phyloP scores from a whole-genome alignment of 208 protist genomes.

The Trypanosoma brucei region DNA sequence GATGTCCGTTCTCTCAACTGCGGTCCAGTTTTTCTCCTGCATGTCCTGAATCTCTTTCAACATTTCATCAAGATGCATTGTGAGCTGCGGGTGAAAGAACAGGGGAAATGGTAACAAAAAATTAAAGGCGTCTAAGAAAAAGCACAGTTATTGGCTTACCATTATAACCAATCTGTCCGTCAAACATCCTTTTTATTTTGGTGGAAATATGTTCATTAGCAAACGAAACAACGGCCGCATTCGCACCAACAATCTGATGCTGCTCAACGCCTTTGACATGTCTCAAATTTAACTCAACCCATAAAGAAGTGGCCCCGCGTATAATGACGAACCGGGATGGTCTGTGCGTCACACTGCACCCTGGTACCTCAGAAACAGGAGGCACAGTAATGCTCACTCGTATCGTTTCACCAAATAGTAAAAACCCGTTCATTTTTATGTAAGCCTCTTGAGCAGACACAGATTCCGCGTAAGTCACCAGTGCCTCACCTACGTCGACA shows the following conservation, averaged over 20 bases:
- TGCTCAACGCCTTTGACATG: slow-evolving; percentile 40
- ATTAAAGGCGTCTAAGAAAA: slow-evolving; percentile 33
- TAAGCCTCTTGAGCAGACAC: slow-evolving; percentile 62
- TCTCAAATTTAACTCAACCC: slow-evolving; percentile 43
- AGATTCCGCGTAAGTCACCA: slow-evolving; percentile 51
- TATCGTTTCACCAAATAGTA: slow-evolving; percentile 56
- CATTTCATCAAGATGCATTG: slow-evolving; percentile 22
- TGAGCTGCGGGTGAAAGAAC: slow-evolving; percentile 8
- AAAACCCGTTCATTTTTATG: slow-evolving; percentile 51
- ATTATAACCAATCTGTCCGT: slow-evolving; percentile 24
- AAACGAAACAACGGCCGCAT: slow-evolving; percentile 39
- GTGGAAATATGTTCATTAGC: slow-evolving; percentile 21
- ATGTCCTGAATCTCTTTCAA: slow-evolving; percentile 17
- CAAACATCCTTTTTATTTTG: slow-evolving; percentile 23
- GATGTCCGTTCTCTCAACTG: slow-evolving; percentile 17
- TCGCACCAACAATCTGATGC: slow-evolving; percentile 33
- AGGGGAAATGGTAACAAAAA: slow-evolving; percentile 15
- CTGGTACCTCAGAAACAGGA: slow-evolving; percentile 36
- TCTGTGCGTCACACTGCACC: slow-evolving; percentile 51
- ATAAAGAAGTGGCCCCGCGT: slow-evolving; percentile 45
- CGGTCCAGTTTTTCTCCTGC: slow-evolving; percentile 17
- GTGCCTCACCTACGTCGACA: slow-evolving; percentile 29
- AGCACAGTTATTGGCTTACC: slow-evolving; percentile 29
- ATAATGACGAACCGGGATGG: slow-evolving; percentile 39
- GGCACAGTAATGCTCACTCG: slow-evolving; percentile 37